Conservation (phyloP, 768 basidiomycete genomes). For the Lactarius sp. region DNA sequence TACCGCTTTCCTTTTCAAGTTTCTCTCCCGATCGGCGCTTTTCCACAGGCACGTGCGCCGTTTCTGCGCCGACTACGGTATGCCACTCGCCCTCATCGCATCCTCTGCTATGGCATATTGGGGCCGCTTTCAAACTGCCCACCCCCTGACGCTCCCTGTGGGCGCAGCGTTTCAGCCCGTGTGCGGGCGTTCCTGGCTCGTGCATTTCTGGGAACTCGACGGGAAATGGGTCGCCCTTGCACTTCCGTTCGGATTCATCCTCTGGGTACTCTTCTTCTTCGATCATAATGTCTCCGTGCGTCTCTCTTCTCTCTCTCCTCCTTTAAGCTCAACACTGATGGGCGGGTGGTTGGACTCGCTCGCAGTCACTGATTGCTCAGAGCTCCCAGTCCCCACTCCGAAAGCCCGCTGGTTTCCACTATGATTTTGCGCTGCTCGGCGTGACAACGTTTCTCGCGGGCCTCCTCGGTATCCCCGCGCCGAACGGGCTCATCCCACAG, state of each 20-base stretch:
- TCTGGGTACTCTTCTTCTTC: conserved; percentile 93
- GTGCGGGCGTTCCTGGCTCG: conserved; percentile 73
- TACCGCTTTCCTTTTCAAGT: conserved; percentile 67
- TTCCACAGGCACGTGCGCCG: conserved; percentile 72
- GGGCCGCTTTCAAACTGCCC: conserved; percentile 63
- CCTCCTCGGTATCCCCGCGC: conserved; percentile 80
- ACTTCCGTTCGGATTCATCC: conserved; percentile 79
- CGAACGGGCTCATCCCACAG: conserved; percentile 79
- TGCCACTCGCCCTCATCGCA: conserved; percentile 81
- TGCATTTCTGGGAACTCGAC: conserved; percentile 83
- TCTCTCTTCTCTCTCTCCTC: conserved; percentile 3
- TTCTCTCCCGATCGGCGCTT: conserved; percentile 54
- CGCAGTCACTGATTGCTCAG: conserved; percentile 86
- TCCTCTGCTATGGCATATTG: conserved; percentile 79
- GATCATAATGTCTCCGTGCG: conserved; percentile 90
- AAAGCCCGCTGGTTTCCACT: conserved; percentile 87
- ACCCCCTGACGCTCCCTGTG: conserved; percentile 63
- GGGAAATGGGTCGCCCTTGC: conserved; percentile 88
- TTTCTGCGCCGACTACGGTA: conserved; percentile 83
- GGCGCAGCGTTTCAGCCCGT: conserved; percentile 67
- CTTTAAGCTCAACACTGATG: neutral
- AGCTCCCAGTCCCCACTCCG: conserved; percentile 81
- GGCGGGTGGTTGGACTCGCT: neutral
- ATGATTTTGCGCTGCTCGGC: conserved; percentile 88
- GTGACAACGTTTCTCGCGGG: conserved; percentile 86